Conservation (phyloP, 495 filamentous ascomycete genomes). For the Clohesyomyces aquaticus region DNA sequence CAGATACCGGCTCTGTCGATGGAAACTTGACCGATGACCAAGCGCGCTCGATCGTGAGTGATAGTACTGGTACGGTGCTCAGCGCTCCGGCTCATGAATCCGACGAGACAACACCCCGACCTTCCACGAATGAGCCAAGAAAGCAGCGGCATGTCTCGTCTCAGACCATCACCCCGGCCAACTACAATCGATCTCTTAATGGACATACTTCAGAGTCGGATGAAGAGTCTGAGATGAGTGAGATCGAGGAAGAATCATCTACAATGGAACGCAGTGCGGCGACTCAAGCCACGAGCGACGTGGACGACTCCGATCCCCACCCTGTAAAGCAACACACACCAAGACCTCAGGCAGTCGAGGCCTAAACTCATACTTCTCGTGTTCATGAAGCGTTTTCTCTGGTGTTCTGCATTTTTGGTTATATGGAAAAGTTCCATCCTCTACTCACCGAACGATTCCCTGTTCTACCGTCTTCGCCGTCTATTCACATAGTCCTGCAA, state of each 20-base stretch:
- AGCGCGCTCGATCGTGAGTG: slow-evolving; percentile 26
- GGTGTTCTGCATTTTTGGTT: slow-evolving; percentile 7
- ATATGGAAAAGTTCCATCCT: neutral
- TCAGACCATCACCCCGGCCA: slow-evolving; percentile 32
- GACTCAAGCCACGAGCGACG: slow-evolving; percentile 11
- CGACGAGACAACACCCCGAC: slow-evolving; percentile 27
- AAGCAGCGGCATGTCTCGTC: slow-evolving; percentile 36
- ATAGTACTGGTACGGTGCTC: slow-evolving; percentile 21
- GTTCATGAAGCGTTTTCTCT: neutral
- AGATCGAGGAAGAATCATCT: slow-evolving; percentile 25
- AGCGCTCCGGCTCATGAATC: slow-evolving; percentile 4
- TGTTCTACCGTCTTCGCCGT: neutral
- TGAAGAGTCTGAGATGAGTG: slow-evolving; percentile 27
- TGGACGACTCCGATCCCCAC: slow-evolving; percentile 20
- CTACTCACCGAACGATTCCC: neutral
- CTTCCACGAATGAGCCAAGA: slow-evolving; percentile 23
- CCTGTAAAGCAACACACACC: slow-evolving; percentile 7
- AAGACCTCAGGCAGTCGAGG: slow-evolving; percentile 34
- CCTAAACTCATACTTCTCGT: slow-evolving; percentile 13
- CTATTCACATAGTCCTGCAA: neutral
- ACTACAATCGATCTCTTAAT: slow-evolving; percentile 18
- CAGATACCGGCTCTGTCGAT: slow-evolving; percentile 19
- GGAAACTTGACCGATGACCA: slow-evolving; percentile 20
- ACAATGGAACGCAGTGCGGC: slow-evolving; percentile 1
- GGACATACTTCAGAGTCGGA: slow-evolving; percentile 21